These are phyloP conservation scores for Stagonosporopsis tanaceti DNA, from an alignment of 2,329 filamentous ascomycete species.

Conservation along the genomic window DNA sequence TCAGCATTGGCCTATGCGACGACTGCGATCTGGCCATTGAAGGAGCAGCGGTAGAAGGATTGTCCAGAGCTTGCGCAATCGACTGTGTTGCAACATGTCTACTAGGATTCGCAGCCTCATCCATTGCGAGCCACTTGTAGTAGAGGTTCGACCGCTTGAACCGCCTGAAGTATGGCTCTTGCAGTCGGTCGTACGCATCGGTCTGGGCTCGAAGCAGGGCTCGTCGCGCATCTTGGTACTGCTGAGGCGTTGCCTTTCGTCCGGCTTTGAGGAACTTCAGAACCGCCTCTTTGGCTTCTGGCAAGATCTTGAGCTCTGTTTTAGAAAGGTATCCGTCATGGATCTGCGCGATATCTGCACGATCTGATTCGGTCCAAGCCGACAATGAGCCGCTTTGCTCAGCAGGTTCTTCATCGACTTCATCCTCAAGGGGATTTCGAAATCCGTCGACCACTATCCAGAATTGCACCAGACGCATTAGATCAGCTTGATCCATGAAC, in stretches of 20 bases:
- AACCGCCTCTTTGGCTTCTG: conserved; percentile 73
- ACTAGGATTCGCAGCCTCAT: conserved; percentile 65
- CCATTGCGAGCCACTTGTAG: conserved; percentile 93
- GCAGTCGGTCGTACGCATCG: conserved; percentile 82
- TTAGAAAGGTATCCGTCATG: conserved; percentile 87
- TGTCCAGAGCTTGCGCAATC: conserved; percentile 40
- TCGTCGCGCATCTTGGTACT: conserved; percentile 83
- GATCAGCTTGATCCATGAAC: conserved; percentile 90
- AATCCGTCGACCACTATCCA: conserved; percentile 98
- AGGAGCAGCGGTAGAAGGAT: conserved; percentile 38
- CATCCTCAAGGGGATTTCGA: conserved; percentile 89
- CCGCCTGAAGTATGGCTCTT: conserved; percentile 77
- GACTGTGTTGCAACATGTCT: conserved; percentile 36
- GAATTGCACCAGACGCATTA: conserved; percentile 93
- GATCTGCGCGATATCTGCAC: conserved; percentile 88
- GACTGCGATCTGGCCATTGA: conserved; percentile 57
- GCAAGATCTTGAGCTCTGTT: conserved; percentile 79
- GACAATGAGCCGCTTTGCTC: conserved; percentile 59
- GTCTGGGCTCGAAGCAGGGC: conserved; percentile 86
- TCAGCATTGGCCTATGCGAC: conserved; percentile 45
- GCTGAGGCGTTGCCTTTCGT: conserved; percentile 75
- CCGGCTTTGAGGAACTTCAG: conserved; percentile 81
- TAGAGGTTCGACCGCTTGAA: conserved; percentile 95
- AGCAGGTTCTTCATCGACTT: conserved; percentile 70
- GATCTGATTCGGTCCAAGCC: conserved; percentile 83